Conservation (phyloP, 1,284 basidiomycete genomes). For the Cerrena zonata region DNA sequence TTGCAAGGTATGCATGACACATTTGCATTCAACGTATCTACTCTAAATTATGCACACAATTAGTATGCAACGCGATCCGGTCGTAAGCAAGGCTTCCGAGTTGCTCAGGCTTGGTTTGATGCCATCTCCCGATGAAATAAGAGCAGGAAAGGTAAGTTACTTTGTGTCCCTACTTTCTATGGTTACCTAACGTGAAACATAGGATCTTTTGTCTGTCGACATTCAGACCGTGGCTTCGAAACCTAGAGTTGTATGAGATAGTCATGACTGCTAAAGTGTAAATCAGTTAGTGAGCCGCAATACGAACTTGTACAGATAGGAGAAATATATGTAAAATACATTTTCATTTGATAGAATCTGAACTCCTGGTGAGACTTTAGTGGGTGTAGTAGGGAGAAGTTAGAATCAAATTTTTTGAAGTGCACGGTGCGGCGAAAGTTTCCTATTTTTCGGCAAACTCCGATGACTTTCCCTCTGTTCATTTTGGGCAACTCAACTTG, state of each 20-base stretch:
- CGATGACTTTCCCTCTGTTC: too few relatives aligned
- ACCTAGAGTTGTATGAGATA: conserved; percentile 19
- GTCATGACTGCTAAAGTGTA: too few relatives aligned
- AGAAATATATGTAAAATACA: too few relatives aligned
- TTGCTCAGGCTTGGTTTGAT: conserved; percentile 75
- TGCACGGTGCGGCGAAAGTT: too few relatives aligned
- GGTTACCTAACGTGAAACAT: neutral
- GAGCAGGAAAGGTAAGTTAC: conserved; percentile 48
- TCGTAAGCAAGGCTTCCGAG: conserved; percentile 78
- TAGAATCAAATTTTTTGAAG: too few relatives aligned
- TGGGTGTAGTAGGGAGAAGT: too few relatives aligned
- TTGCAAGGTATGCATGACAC: conserved; percentile 51
- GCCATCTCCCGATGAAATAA: conserved; percentile 75
- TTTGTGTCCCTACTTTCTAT: neutral
- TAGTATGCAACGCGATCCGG: conserved; percentile 79
- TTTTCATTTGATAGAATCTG: too few relatives aligned
- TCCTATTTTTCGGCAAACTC: too few relatives aligned
- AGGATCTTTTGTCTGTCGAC: conserved; percentile 26
- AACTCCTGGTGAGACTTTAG: too few relatives aligned
- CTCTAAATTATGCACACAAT: conserved; percentile 1
- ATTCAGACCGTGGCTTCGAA: conserved; percentile 21
- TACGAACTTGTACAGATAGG: too few relatives aligned
- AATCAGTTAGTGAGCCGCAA: too few relatives aligned
- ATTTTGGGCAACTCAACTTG: too few relatives aligned
- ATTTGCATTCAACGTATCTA: neutral